These are phyloP conservation scores for Daldinia loculata DNA, from an alignment of 495 filamentous ascomycete genomes.

Conservation along the genomic window DNA sequence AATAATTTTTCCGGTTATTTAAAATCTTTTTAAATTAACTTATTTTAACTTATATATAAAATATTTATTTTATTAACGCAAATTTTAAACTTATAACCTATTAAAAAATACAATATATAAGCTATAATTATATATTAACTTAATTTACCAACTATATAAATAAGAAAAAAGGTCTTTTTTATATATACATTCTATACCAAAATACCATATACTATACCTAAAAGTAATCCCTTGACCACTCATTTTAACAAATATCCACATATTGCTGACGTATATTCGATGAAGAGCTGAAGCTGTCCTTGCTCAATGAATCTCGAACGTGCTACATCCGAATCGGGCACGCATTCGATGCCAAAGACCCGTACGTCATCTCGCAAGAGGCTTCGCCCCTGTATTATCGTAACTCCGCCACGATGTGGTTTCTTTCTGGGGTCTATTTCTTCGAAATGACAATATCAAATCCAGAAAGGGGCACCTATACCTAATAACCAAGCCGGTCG, in stretches of 20 bases:
- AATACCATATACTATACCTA: too few relatives aligned
- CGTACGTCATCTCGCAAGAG: background rate
- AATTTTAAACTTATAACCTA: too few relatives aligned
- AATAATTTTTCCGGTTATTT: too few relatives aligned
- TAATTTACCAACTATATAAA: too few relatives aligned
- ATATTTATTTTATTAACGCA: too few relatives aligned
- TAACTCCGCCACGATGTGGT: background rate
- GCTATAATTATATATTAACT: too few relatives aligned
- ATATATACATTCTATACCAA: too few relatives aligned
- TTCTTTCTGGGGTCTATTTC: background rate
- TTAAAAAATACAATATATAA: too few relatives aligned
- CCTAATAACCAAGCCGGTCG: background rate
- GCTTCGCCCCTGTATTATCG: background rate
- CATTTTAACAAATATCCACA: slow-evolving; percentile 12
- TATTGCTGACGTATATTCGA: slow-evolving; percentile 22
- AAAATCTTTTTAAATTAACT: too few relatives aligned
- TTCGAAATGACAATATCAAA: background rate
- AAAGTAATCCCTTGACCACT: too few relatives aligned
- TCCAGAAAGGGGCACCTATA: background rate
- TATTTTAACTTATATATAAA: too few relatives aligned
- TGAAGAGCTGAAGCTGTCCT: slow-evolving; percentile 8
- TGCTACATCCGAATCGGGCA: background rate
- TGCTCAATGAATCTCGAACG: background rate
- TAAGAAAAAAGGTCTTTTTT: too few relatives aligned
- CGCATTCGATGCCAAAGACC: background rate